Conservation (phyloP, 2,329 filamentous ascomycete species). For the Madurella mycetomatis region DNA sequence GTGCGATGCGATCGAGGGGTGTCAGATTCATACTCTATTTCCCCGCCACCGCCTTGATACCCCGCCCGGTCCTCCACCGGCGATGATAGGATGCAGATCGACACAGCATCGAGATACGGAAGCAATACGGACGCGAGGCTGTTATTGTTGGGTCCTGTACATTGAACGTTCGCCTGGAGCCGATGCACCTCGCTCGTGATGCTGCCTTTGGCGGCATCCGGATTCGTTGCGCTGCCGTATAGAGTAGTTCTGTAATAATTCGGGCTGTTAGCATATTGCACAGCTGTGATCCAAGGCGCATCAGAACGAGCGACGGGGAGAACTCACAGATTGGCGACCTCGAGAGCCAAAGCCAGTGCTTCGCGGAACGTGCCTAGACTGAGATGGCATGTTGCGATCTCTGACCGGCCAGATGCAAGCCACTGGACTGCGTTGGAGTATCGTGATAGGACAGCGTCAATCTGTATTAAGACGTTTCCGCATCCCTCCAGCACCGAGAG, state of each 20-base stretch:
- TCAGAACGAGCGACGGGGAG: background rate
- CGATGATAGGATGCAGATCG: slow-evolving; percentile 4
- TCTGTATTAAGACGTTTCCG: slow-evolving; percentile 18
- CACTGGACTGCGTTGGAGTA: slow-evolving; percentile 17
- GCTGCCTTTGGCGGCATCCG: background rate
- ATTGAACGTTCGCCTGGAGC: slow-evolving; percentile 1
- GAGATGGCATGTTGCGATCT: slow-evolving; percentile 12
- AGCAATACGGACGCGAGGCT: slow-evolving; percentile 4
- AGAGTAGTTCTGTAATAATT: background rate
- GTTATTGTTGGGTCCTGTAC: background rate
- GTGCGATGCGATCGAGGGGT: too few species aligned
- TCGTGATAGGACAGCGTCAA: slow-evolving; percentile 18
- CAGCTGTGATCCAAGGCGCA: too few species aligned
- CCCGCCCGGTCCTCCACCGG: background rate
- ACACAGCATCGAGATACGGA: slow-evolving; percentile 15
- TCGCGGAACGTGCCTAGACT: slow-evolving; percentile 16
- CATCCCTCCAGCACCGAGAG: slow-evolving; percentile 21
- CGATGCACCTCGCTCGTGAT: slow-evolving; percentile 12
- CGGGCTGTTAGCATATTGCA: background rate
- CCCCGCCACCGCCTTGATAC: too few species aligned
- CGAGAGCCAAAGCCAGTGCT: slow-evolving; percentile 17
- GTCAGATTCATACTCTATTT: too few species aligned
- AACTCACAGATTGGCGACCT: slow-evolving; percentile 18
- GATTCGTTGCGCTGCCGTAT: slow-evolving; percentile 1
- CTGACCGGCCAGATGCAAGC: slow-evolving; percentile 8